Base-by-base conservation (phyloP, 192 early-diverging fungal genomes). In the Chytriomyces sp. region DNA sequence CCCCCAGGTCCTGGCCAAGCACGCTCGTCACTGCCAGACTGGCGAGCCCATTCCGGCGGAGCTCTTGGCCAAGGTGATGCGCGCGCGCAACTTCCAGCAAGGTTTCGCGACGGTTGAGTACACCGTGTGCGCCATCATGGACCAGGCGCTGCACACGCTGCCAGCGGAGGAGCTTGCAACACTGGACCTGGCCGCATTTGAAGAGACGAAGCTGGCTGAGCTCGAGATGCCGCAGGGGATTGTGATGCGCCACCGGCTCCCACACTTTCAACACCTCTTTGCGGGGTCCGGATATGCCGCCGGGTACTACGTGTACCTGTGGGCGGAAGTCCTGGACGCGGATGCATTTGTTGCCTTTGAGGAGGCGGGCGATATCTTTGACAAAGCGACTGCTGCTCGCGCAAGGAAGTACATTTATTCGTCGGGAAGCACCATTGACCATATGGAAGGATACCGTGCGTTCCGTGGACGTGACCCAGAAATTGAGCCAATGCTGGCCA, bases 1-100 rank as follows among this genome's bases (percentile, higher is more conserved):
- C 19, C 91, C 91, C 1, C 75, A 85, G n/a, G 91, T 91, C 4
- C 79, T 93, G 1, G 71, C 85, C 32, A 78, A 89, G 1, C 90
- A 93, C 75, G 89, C 91, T 0, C 85, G 82, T 28, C 84, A 92
- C 55, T 80, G 88, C 79, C 80, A 83, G 56, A 92, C 89, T 1
- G 80, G 81, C 7, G 80, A 80, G 31, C 84, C 85, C 14, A 59
- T 91, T 3, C 87, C 88, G 1, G 70, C 52, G n/a, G 62, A 72
- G 49, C 22, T 56, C 10, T 22, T 56, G 10, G 54, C 54, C 54
- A 56, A 56, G 54, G n/a, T 56, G 54, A 56, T 56, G 54, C 22
- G 22, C 30, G 54, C 54, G 7, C 54, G 54, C 22, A 56, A 8
- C 7, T 56, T 56, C 54, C 54, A 56, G 22, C 54, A 56, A 56